phyloP scores from a whole-genome alignment of 1,284 basidiomycete species.

The Termitomyces sp. region DNA sequence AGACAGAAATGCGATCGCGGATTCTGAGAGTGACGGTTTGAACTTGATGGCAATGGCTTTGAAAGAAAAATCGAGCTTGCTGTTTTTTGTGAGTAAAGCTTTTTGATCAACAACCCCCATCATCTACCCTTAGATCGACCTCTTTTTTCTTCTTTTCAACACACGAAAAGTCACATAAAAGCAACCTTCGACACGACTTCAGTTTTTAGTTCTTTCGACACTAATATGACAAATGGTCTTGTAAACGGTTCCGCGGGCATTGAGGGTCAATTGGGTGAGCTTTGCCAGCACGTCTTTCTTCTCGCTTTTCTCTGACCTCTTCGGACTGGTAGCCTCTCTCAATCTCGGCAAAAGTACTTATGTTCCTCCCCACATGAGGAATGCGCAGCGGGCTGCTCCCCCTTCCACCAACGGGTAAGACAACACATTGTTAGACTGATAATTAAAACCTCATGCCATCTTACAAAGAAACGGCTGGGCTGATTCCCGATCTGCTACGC shows the following conservation, averaged over 20 bases:
- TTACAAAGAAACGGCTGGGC: slow-evolving; percentile 61
- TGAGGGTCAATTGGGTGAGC: slow-evolving; percentile 79
- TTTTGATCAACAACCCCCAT: slow-evolving; percentile 34
- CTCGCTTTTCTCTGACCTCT: slow-evolving; percentile 15
- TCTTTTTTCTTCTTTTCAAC: slow-evolving; percentile 28
- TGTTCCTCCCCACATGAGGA: slow-evolving; percentile 89
- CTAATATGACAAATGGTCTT: slow-evolving; percentile 85
- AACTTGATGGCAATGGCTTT: too few species aligned
- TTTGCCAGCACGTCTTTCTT: slow-evolving; percentile 1
- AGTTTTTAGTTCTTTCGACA: slow-evolving; percentile 29
- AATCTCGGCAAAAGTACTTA: slow-evolving; percentile 83
- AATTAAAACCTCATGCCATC: slow-evolving; percentile 3
- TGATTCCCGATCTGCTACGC: slow-evolving; percentile 56
- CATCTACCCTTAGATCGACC: slow-evolving; percentile 28
- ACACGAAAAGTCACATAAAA: slow-evolving; percentile 23
- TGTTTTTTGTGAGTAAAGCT: slow-evolving; percentile 22
- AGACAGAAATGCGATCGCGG: too few species aligned
- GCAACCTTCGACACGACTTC: slow-evolving; percentile 22
- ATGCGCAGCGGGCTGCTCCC: slow-evolving; percentile 74
- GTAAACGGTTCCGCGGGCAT: slow-evolving; percentile 75
- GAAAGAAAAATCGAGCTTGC: slow-evolving; percentile 13
- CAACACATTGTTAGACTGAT: slow-evolving; percentile 10
- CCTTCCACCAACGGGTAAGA: slow-evolving; percentile 52
- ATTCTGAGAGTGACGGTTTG: too few species aligned
- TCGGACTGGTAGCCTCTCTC: slow-evolving; percentile 45